Conservation (phyloP, 2,329 filamentous ascomycete species). For the Nothopassalora personata region DNA sequence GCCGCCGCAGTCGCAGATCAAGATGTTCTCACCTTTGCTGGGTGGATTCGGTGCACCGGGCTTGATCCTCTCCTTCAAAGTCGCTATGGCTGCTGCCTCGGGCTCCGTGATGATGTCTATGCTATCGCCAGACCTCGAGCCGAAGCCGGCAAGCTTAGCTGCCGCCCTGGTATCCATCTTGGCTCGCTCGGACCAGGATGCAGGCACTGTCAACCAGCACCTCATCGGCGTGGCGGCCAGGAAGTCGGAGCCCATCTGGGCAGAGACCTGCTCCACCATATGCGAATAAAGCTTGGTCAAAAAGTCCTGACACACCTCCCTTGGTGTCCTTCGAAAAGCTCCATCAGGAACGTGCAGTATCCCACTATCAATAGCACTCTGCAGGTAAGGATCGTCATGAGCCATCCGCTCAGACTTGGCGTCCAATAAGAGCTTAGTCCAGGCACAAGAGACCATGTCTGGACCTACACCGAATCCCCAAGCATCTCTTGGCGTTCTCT, state of each 20-base stretch:
- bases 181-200: constrained; percentile 25
- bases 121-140: neutral
- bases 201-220: constrained; percentile 26
- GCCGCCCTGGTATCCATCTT: constrained; percentile 19
- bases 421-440: constrained; percentile 17
- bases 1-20: constrained; percentile 17
- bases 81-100: neutral
- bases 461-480: constrained; percentile 13
- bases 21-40: constrained; percentile 9
- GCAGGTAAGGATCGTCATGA: constrained; percentile 11
- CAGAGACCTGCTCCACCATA: constrained; percentile 6
- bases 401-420: neutral
- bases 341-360: constrained; percentile 9
- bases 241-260: constrained; percentile 7
- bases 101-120: neutral
- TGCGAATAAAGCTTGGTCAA: constrained; percentile 6
- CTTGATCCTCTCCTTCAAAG: constrained; percentile 9
- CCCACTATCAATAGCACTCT: constrained; percentile 11
- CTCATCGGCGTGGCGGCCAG: constrained; percentile 19
- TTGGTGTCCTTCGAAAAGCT: neutral
- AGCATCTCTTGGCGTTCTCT: neutral
- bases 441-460: constrained; percentile 12
- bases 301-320: constrained; percentile 10
- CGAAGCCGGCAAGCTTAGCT: constrained; percentile 3
- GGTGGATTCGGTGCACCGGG: constrained; percentile 7